These are phyloP conservation scores for Cordyceps tenuipes DNA, from an alignment of 2,329 filamentous ascomycete species.

Conservation along the genomic window DNA sequence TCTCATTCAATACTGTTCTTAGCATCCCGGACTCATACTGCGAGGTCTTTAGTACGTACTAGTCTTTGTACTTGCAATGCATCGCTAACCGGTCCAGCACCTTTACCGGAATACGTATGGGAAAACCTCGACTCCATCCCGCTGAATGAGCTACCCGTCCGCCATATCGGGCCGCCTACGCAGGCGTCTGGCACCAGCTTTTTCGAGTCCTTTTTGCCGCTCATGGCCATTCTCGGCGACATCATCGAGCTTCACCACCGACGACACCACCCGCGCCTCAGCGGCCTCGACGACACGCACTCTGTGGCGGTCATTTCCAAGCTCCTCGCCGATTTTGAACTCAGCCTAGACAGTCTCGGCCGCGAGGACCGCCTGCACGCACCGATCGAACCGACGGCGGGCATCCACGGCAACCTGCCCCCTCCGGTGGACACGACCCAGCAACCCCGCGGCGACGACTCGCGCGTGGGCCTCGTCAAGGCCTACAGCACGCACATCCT, in stretches of 20 bases:
- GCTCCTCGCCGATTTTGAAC: conserved; percentile 30
- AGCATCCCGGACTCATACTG: conserved; percentile 39
- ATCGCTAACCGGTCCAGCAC: conserved; percentile 17
- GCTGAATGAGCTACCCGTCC: conserved; percentile 23
- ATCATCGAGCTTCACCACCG: conserved; percentile 39
- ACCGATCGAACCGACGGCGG: background rate
- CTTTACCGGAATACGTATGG: conserved; percentile 33
- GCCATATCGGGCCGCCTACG: conserved; percentile 30
- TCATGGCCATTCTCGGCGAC: conserved; percentile 41
- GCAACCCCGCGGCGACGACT: conserved; percentile 18
- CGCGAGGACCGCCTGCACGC: conserved; percentile 16
- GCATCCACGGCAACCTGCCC: conserved; percentile 11
- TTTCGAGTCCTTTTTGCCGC: conserved; percentile 42
- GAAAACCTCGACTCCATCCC: conserved; percentile 28
- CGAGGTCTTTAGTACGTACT: conserved; percentile 26
- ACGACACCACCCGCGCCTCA: conserved; percentile 34
- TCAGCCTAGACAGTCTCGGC: conserved; percentile 27
- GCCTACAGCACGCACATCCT: conserved; percentile 40
- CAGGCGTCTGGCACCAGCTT: conserved; percentile 33
- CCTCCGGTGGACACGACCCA: conserved; percentile 9
- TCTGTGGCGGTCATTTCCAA: conserved; percentile 28
- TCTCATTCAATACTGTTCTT: conserved; percentile 38
- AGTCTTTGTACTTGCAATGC: background rate
- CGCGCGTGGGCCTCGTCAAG: conserved; percentile 31
- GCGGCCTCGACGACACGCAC: conserved; percentile 25